Evolutionary conservation across 345 rosid species (phyloP), one percentile per base, ranked within the genome.

Genomic region (Durio zibethinus): DNA sequence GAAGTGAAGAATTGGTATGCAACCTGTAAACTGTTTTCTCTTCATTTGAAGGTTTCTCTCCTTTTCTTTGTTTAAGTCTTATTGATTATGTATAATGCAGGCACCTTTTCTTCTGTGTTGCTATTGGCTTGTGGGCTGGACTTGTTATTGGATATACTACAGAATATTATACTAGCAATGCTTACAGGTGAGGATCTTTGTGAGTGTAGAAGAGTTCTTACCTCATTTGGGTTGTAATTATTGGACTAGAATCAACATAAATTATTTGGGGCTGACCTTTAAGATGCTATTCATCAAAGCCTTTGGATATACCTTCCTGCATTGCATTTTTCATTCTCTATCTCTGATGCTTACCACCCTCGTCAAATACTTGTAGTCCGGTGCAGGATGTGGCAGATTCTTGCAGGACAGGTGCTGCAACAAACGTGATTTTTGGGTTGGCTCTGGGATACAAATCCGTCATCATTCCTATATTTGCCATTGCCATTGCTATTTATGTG

Each of bases 361-460:
- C 59, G 74, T 31, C 50, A 33, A 65, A 78, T 31, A 62, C 7
- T 50, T 78, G 74, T 82, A 89, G 90, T 72, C 93, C 91, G 0
- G 91, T 90, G 82, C 88, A 85, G 85, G 93, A 89, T 56, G 90
- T 89, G 42, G 93, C 93, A 11, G 93, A 89, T 81, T 85, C 93
- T 78, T 89, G 86, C 78, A 81, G 84, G 74, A 89, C 86, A 5
- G 89, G 90, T n/a, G 90, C 91, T 33, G 87, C 93, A 0, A 90
- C 93, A 4, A 90, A 90, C 54, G 90, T 90, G 76, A 90, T 90
- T 47, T 88, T 90, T 3, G 93, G 89, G 53, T 71, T 90, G 80
- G 93, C 90, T 77, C 74, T 89, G 10, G 93, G 93, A 59, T 83
- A 89, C 86, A 87, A 89, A 77, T 89, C 89, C 0, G 92, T 87